These are phyloP conservation scores for Vitis labrusca DNA, from an alignment of 164 flowering plant genomes.

Conservation along the genomic window DNA sequence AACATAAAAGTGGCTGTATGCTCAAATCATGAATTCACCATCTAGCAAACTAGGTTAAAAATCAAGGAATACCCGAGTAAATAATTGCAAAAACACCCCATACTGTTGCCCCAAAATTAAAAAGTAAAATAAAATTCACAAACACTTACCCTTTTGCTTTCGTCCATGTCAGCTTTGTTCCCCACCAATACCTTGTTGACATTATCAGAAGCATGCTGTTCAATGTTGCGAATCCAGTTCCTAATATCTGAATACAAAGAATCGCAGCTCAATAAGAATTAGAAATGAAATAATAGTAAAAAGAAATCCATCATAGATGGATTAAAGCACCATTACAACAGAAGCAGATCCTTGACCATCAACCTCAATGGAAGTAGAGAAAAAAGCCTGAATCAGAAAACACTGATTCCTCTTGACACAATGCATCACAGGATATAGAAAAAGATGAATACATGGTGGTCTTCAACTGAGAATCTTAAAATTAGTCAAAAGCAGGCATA, in stretches of 20 bases:
- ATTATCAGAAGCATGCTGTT: slow-evolving; percentile 39
- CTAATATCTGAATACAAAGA: slow-evolving; percentile 22
- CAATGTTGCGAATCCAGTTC: slow-evolving; percentile 41
- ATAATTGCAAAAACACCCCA: not conserved
- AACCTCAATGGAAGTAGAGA: not conserved
- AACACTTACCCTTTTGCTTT: slow-evolving; percentile 38
- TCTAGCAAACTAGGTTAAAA: not conserved
- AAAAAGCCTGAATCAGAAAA: not conserved
- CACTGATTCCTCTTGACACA: not conserved
- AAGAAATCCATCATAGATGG: not conserved
- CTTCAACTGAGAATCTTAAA: not conserved
- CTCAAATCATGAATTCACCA: not conserved
- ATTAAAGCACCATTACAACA: not conserved
- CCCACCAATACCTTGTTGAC: slow-evolving; percentile 42
- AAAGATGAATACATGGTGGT: not conserved
- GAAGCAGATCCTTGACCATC: not conserved
- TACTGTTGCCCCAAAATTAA: no score
- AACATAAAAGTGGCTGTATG: not conserved
- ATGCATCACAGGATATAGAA: not conserved
- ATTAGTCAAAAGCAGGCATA: not conserved
- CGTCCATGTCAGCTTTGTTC: slow-evolving; percentile 50
- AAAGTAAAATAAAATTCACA: no score
- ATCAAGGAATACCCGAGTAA: not conserved
- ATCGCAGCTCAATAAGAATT: slow-evolving; percentile 1
- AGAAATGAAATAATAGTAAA: not conserved